Percentiles rank a stretch among this genome's conserved stretches.
phyloP scores from a whole-genome alignment of 139 green algal genomes.

The Auxenochlorella pyrenoidosa region DNA sequence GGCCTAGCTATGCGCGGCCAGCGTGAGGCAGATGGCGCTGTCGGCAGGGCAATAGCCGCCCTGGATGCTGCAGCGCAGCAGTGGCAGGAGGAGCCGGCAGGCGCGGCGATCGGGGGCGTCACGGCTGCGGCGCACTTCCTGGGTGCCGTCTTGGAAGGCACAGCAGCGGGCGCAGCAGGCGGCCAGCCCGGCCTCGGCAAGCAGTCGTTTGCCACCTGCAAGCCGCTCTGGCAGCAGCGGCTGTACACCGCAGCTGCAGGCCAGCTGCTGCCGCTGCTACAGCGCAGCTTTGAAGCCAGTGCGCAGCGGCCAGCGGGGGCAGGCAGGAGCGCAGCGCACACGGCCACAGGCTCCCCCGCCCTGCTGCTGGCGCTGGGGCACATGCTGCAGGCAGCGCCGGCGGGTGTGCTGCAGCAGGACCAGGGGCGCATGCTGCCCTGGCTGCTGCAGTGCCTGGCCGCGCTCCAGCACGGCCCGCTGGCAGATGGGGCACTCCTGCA shows the following conservation, averaged over 20 bases:
- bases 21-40: background rate
- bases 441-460: constrained; percentile 38
- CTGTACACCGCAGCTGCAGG: constrained; percentile 7
- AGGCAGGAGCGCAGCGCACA: background rate
- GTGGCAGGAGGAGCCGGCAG: background rate
- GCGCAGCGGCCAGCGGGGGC: background rate
- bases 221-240: constrained; percentile 50
- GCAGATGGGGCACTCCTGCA: constrained; percentile 24
- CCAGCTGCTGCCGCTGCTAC: constrained; percentile 32
- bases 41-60: background rate
- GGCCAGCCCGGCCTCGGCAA: background rate
- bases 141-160: background rate
- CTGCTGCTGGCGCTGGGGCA: constrained; percentile 34
- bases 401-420: constrained; percentile 29
- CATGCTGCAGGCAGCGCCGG: constrained; percentile 18
- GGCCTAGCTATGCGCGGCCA: constrained; percentile 32
- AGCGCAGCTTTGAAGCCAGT: background rate
- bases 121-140: constrained; percentile 1
- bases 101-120: background rate
- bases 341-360: background rate
- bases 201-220: constrained; percentile 10
- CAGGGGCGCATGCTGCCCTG: constrained; percentile 27
- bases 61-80: constrained; percentile 7
- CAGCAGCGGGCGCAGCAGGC: background rate
- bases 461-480: constrained; percentile 18